Evolutionary conservation across 148 eudicot species (phyloP).

Genomic region (Diospyros lotus): DNA sequence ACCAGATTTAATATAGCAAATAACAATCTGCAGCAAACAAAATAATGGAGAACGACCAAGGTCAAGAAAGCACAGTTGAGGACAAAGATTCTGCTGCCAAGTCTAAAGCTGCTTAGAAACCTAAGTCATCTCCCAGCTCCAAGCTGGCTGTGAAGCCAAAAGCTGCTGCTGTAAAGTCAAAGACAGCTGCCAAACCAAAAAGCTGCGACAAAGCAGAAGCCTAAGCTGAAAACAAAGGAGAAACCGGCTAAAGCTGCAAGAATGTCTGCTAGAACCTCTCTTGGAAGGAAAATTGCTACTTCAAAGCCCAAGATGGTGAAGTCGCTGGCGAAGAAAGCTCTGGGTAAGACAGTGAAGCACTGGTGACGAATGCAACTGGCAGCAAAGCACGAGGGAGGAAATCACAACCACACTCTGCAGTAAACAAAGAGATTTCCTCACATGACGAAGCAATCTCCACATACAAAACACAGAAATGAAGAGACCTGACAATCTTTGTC

Average conservation of each 20-base stretch:
- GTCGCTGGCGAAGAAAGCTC: constrained; percentile 13
- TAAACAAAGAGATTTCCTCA: no score
- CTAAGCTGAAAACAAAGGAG: constrained; percentile 15
- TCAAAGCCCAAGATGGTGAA: constrained; percentile 26
- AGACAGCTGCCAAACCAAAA: constrained; percentile 22
- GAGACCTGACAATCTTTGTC: no score
- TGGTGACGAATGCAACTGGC: no score
- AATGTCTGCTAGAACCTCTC: constrained; percentile 37
- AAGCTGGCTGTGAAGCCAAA: constrained; percentile 32
- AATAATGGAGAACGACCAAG: background rate
- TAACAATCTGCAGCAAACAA: no score
- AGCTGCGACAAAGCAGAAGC: constrained; percentile 28
- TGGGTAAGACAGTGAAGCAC: no score
- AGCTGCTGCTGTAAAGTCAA: constrained; percentile 26
- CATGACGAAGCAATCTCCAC: no score
- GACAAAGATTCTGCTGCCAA: constrained; percentile 11
- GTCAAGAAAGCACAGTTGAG: constrained; percentile 16
- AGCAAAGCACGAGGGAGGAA: constrained; percentile 26
- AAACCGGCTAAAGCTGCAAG: constrained; percentile 53
- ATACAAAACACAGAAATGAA: no score
- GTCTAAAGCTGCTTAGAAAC: constrained; percentile 17
- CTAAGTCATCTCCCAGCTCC: constrained; percentile 23
- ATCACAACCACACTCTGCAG: background rate
- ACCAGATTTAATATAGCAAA: no score
- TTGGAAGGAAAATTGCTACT: constrained; percentile 47